A percentile compares a stretch with the other conserved stretches of the same genome.
phyloP scores from a whole-genome alignment of 2,329 filamentous ascomycete species.

The Fusarium devonianum region DNA sequence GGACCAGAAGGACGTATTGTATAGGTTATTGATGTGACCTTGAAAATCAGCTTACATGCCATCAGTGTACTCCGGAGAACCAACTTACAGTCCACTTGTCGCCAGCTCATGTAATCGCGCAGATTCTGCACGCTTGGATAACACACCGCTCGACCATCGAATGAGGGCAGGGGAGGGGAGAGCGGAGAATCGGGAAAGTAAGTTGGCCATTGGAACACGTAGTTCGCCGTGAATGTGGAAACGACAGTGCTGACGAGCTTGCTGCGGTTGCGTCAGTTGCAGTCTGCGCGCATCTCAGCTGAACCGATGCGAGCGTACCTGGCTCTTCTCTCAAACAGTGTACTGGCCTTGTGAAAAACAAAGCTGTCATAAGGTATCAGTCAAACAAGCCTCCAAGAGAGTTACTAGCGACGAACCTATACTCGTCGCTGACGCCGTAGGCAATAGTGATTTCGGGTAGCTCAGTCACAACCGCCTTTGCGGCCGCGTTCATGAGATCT shows the following conservation, averaged over 20 bases:
- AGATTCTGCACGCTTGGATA: slow-evolving; percentile 86
- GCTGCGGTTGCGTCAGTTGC: slow-evolving; percentile 53
- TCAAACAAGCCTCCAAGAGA: too few relatives aligned
- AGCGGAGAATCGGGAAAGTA: slow-evolving; percentile 78
- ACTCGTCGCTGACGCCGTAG: slow-evolving; percentile 96
- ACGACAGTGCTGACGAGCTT: slow-evolving; percentile 92
- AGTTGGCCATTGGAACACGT: slow-evolving; percentile 79
- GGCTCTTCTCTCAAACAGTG: slow-evolving; percentile 83
- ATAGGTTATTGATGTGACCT: slow-evolving; percentile 98
- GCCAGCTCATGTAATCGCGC: slow-evolving; percentile 95
- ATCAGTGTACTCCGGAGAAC: neutral
- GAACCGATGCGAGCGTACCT: slow-evolving; percentile 60
- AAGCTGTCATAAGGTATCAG: slow-evolving; percentile 63
- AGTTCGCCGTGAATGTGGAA: slow-evolving; percentile 92
- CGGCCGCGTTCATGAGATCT: slow-evolving; percentile 93
- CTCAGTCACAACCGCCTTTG: slow-evolving; percentile 82
- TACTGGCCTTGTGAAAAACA: slow-evolving; percentile 82
- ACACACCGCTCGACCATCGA: slow-evolving; percentile 89
- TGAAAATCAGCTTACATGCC: slow-evolving; percentile 17
- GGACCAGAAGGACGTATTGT: slow-evolving; percentile 96
- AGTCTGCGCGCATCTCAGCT: neutral
- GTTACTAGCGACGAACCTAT: slow-evolving; percentile 60
- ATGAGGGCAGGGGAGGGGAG: slow-evolving; percentile 80
- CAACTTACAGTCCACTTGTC: slow-evolving; percentile 88
- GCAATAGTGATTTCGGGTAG: slow-evolving; percentile 85